phyloP scores from a whole-genome alignment of 225 moss, liverwort and hornwort species.

The Polytrichum commune region DNA sequence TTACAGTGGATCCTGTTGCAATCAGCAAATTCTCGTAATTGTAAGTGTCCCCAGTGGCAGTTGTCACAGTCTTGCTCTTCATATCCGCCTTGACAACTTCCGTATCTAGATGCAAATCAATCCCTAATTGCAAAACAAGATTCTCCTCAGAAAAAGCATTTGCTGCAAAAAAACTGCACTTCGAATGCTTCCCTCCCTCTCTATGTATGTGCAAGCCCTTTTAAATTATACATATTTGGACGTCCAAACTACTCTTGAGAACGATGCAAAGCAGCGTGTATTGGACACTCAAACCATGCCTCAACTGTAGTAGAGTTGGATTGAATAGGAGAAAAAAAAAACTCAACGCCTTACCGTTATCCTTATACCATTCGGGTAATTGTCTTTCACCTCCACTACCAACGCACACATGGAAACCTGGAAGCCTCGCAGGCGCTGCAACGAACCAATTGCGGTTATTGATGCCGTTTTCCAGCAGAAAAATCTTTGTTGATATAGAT shows the following conservation, averaged over 20 bases:
- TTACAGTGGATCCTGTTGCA: conserved; percentile 76
- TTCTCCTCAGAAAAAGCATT: neutral
- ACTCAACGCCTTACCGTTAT: conserved; percentile 33
- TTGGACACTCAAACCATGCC: too few species aligned
- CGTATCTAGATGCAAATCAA: conserved; percentile 20
- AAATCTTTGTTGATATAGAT: too few species aligned
- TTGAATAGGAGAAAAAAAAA: too few species aligned
- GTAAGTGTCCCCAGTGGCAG: conserved; percentile 59
- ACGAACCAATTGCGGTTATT: conserved; percentile 1
- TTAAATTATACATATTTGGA: too few species aligned
- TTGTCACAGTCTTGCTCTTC: conserved; percentile 56
- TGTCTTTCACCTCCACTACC: conserved; percentile 79
- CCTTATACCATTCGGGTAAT: conserved; percentile 76
- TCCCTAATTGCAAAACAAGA: neutral
- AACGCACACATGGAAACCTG: conserved; percentile 77
- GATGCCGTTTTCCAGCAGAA: too few species aligned
- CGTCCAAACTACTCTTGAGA: too few species aligned
- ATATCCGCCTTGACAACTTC: conserved; percentile 48
- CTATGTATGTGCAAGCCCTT: too few species aligned
- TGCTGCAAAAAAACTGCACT: too few species aligned
- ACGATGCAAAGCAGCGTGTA: too few species aligned
- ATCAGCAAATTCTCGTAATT: conserved; percentile 56
- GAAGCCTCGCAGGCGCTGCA: conserved; percentile 46
- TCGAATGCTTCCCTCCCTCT: too few species aligned
- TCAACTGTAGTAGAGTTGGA: too few species aligned